Evolutionary conservation across 108 stramenopile genomes (phyloP), one percentile per base, ranked within the genome.

Genomic region (Conticribra guillardii): DNA sequence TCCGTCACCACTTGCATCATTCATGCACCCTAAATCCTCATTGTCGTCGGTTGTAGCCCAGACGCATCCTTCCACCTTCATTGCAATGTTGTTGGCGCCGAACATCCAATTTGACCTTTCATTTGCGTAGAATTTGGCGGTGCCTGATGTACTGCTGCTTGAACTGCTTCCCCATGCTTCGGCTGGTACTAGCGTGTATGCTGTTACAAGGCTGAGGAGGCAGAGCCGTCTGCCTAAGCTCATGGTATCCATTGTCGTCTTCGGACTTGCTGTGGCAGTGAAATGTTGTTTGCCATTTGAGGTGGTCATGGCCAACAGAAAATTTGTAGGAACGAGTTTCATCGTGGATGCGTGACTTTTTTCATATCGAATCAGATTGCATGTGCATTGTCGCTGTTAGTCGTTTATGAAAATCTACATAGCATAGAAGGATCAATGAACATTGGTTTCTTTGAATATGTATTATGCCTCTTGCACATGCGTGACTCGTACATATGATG

Each of bases 41-140:
- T 71, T 84, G 51, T 89, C 85, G 23, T 85, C 85, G 1, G 66
- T 73, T 15, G 82, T 79, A 15, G 83, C 72, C 86, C 84, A 89
- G 9, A 85, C 84, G 60, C 93, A 94, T 2, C 93, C 93, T 60
- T 84, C 81, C 14, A 89, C 82, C 46, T 90, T 81, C 54, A 94
- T 68, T 27, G 86, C 85, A 9, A 94, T 71, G 8, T 74, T 69
- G 15, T 46, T 64, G 9, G 76, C 55, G 22, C 74, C 57, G 67
- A 82, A 84, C 24, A 93, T 44, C 88, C 88, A 94, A 33, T 88
- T 84, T 18, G 74, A 85, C 0, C 53, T 26, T 14, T 69, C 66
- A 18, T 70, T 61, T 61, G 82, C 78, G 31, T 88, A 89, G 54
- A 74, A 93, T 0, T 47, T 28, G 31, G 30, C 18, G 44, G 51